Base-by-base conservation (phyloP, 1,139 yeast genomes). In the Geotrichum histeridarum region DNA sequence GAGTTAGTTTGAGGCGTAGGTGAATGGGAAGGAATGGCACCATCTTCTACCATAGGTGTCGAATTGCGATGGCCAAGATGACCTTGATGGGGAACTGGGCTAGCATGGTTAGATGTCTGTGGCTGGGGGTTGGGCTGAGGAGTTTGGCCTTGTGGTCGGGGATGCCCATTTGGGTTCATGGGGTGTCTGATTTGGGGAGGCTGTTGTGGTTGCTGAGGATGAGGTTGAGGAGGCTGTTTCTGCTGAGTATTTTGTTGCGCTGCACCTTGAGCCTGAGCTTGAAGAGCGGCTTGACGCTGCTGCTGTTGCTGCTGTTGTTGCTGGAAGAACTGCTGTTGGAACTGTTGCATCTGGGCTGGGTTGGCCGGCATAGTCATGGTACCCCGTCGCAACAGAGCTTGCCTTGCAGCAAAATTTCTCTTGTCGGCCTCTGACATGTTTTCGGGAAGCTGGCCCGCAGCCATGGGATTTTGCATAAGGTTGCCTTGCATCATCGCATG, bases 1-100 rank as follows among this genome's bases (percentile, higher is more conserved):
- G 73, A 70, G 8, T 55, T 55, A 5, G 56, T 57, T 43, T 63
- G 65, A 27, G 66, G 66, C 15, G 66, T 62, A 22, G 68, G 67
- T 1, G 67, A 62, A 45, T 63, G 66, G 15, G 65, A 58, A n/a
- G 55, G 60, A 18, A 56, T 56, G 18, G 48, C 60, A 11, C 56
- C 63, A 32, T 57, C 63, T 17, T 50, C 61, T 30, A 53, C 62
- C 17, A 54, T 37, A 30, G 59, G 56, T 2, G 39, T 37, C 31
- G 61, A 61, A 56, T 53, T 56, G 57, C 56, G 57, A 56, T 48
- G 62, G n/a, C n/a, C n/a, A 42, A 31, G 57, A 35, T 53, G 53
- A 32, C 53, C 62, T 37, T 54, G 66, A 45, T 61, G 68, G 41
- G 64, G 69, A 17, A 62, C 69, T 27, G 63, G 65, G 42, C 63